phyloP scores from a whole-genome alignment of 306 rosid species.

The Citrullus amarus region DNA sequence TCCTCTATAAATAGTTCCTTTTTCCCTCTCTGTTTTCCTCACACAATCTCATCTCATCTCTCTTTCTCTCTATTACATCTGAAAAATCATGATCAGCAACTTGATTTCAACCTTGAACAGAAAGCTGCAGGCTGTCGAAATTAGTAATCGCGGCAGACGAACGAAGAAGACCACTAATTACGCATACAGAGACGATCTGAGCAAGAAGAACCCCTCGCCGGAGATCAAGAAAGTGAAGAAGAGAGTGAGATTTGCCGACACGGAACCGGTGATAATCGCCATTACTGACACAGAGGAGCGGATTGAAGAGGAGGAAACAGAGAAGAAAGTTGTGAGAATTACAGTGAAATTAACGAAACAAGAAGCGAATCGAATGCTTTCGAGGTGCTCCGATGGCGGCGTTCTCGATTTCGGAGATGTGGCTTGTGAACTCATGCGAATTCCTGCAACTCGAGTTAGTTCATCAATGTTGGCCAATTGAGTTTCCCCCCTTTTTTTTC shows the following conservation, averaged over 20 bases:
- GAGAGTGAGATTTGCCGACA: conserved; percentile 7
- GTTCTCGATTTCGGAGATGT: conserved; percentile 5
- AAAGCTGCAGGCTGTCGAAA: background rate
- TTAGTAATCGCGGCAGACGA: background rate
- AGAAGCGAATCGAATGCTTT: conserved; percentile 12
- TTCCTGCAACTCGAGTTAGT: background rate
- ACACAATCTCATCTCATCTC: background rate
- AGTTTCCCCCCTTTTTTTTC: background rate
- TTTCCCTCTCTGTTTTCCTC: background rate
- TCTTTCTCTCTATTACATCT: background rate
- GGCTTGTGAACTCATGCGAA: conserved; percentile 6
- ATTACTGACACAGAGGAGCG: background rate
- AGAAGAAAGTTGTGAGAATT: conserved; percentile 8
- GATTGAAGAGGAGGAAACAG: background rate
- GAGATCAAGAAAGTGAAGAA: background rate
- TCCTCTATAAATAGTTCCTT: background rate
- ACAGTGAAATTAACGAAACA: conserved; percentile 10
- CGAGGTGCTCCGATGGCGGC: conserved; percentile 10
- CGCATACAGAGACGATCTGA: background rate
- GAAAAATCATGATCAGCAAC: conserved; percentile 4
- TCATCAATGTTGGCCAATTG: background rate
- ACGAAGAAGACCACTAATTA: background rate
- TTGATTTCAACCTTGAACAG: background rate
- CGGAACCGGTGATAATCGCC: conserved; percentile 5
- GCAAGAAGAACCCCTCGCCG: background rate